These are phyloP conservation scores for Kurtzmaniella quercitrusa DNA, from an alignment of 1,139 yeast species.

Conservation along the genomic window DNA sequence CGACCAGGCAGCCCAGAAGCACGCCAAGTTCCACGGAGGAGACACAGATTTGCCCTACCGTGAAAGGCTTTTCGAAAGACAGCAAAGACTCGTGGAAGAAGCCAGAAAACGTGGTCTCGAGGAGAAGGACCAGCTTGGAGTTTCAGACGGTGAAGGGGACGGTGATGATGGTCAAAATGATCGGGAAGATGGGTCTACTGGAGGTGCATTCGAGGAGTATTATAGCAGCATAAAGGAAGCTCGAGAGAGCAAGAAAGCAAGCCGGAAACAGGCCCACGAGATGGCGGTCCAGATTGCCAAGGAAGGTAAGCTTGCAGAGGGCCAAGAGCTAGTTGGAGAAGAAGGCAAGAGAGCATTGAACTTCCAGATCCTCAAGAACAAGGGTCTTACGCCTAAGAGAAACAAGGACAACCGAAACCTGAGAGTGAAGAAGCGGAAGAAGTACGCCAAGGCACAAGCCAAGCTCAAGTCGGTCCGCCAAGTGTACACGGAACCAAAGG, in stretches of 20 bases:
- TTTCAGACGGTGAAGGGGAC: constrained; percentile 48
- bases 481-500: constrained; percentile 73
- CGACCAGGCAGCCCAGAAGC: constrained; percentile 69
- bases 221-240: constrained; percentile 48
- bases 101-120: constrained; percentile 78
- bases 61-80: constrained; percentile 85
- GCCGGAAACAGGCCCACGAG: constrained; percentile 62
- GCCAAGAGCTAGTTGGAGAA: constrained; percentile 61
- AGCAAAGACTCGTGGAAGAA: constrained; percentile 79
- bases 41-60: constrained; percentile 91
- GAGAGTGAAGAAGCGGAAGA: constrained; percentile 97
- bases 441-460: constrained; percentile 93
- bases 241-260: constrained; percentile 44
- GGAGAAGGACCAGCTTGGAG: constrained; percentile 47
- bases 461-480: constrained; percentile 86
- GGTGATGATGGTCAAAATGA: constrained; percentile 29
- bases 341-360: constrained; percentile 93
- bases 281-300: constrained; percentile 76
- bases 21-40: constrained; percentile 55
- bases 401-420: constrained; percentile 93
- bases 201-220: constrained; percentile 36
- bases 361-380: constrained; percentile 89
- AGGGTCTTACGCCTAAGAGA: constrained; percentile 90
- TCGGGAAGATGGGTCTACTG: constrained; percentile 15
- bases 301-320: constrained; percentile 75